Evolutionary conservation across 1,284 basidiomycete genomes (phyloP).

Genomic region (Neonothopanus nambi): DNA sequence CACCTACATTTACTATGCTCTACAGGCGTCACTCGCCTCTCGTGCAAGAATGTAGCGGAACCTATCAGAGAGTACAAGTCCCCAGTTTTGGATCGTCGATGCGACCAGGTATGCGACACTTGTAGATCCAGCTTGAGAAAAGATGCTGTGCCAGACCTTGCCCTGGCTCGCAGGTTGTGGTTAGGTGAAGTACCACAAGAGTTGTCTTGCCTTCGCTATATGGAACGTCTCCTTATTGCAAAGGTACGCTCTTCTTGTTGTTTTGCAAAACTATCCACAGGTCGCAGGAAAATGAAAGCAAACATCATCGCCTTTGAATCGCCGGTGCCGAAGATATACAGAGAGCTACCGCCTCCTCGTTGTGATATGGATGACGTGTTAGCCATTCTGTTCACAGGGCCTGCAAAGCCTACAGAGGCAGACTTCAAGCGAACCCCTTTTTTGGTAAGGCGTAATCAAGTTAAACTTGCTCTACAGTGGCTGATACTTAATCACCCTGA

Average conservation of each 20-base stretch:
- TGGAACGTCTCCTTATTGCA: conserved; percentile 26
- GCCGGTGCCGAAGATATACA: too few relatives aligned
- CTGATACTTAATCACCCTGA: conserved; percentile 31
- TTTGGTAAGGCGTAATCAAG: conserved; percentile 22
- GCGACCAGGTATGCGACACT: conserved; percentile 17
- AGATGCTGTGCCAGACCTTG: conserved; percentile 24
- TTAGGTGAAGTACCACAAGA: conserved; percentile 34
- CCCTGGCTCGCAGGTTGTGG: conserved; percentile 39
- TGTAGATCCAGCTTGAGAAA: conserved; percentile 19
- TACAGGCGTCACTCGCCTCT: neutral
- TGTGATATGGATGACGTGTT: conserved; percentile 7
- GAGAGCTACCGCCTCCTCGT: conserved; percentile 16
- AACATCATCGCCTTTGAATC: conserved; percentile 28
- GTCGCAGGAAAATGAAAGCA: conserved; percentile 22
- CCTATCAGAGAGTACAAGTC: neutral
- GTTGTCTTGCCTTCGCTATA: conserved; percentile 24
- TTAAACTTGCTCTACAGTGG: conserved; percentile 29
- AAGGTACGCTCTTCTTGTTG: too few relatives aligned
- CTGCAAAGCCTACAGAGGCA: conserved; percentile 20
- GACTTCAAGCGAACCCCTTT: too few relatives aligned
- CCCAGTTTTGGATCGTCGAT: conserved; percentile 23
- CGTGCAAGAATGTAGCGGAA: neutral
- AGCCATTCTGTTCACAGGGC: conserved; percentile 7
- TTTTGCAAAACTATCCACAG: conserved; percentile 21
- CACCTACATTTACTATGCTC: conserved; percentile 12